A percentile compares a stretch with the other conserved stretches of the same genome.
Evolutionary conservation across 1,284 basidiomycete genomes (phyloP).

Genomic region (Cryptococcus sp.): DNA sequence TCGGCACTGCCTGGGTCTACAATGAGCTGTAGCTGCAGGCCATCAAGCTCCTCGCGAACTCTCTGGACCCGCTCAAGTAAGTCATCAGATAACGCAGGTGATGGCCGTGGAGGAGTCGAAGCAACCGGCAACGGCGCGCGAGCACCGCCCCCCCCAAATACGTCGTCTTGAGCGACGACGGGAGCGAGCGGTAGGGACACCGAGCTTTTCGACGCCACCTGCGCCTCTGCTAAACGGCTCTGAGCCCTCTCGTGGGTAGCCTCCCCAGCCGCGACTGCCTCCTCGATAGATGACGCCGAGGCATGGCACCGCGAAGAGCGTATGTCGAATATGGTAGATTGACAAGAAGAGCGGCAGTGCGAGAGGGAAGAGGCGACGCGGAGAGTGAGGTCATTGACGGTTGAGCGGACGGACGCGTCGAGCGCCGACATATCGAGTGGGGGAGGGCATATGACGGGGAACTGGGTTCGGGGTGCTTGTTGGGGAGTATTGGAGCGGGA

Average conservation of each 20-base stretch:
- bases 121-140: background rate
- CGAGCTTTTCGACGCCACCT: background rate
- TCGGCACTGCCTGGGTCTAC: background rate
- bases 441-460: background rate
- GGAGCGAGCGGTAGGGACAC: background rate
- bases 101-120: background rate
- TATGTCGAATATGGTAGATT: background rate
- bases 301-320: slow-evolving; percentile 5
- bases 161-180: background rate
- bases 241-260: background rate
- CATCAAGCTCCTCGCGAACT: background rate
- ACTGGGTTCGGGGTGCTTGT: background rate
- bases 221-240: background rate
- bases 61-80: background rate
- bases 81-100: background rate
- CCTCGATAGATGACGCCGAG: slow-evolving; percentile 1
- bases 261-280: background rate
- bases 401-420: slow-evolving; percentile 64
- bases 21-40: background rate
- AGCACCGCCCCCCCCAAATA: background rate
- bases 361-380: slow-evolving; percentile 48
- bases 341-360: background rate
- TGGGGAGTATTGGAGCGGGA: slow-evolving; percentile 1
- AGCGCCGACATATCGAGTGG: slow-evolving; percentile 62
- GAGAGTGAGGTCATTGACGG: slow-evolving; percentile 66